Evolutionary conservation across 164 flowering plant species (phyloP), one percentile per base, ranked within the genome.

Genomic region (Vitis vinifera): DNA sequence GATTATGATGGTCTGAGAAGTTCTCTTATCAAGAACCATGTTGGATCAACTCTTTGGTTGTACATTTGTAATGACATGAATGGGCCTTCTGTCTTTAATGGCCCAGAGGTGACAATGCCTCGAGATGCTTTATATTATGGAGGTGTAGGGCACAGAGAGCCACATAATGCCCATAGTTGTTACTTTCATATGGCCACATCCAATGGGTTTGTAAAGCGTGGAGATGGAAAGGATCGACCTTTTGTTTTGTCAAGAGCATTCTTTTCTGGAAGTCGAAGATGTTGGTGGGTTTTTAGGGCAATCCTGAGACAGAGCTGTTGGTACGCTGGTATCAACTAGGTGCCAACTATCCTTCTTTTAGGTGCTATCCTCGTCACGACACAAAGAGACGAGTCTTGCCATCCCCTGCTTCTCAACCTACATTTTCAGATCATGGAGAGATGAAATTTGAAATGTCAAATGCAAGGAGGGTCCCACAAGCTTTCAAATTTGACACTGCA

Each of bases 41-140:
- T 81, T 68, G 97, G 98, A 69, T 93, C 98, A 17, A 93, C 99
- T 56, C 93, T 95, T 55, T 86, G 94, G 2, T 73, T 96, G 81
- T 92, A 93, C 74, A 92, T 96, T 8, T 96, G 99, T 98, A 96
- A 91, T 75, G 99, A 96, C 85, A 96, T 96, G 99, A 96, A 96
- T 77, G 99, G 93, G 79, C 99, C 99, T 70, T 96, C 99, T 55
- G 99, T 96, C 52, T 94, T 94, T 73, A 94, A 91, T 80, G 98
- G 97, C 30, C 98, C 99, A 1, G 99, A 96, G 99, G 98, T 92
- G 51, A 81, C 94, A 55, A 92, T 96, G 99, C 97, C 99, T n/a
- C 87, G 99, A 78, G 97, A 96, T 89, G 97, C 97, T 68, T 71
- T 93, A 68, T 98, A 96, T 81, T 57, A 81, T 76, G 99, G 94